Evolutionary conservation across 345 rosid species (phyloP), one percentile per base, ranked within the genome.

Genomic region (Citrus hindsii): DNA sequence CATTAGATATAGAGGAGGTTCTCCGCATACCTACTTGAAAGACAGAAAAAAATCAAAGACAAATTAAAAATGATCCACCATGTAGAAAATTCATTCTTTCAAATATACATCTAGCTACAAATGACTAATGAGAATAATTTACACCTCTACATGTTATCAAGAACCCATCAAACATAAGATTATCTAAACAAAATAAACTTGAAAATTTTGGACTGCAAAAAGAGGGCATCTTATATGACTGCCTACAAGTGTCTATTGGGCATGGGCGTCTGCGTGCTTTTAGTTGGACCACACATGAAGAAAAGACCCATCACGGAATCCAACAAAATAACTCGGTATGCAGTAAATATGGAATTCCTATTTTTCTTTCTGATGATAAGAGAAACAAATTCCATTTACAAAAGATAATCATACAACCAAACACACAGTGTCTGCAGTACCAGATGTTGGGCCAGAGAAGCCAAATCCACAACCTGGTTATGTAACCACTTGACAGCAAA

Each of bases 1-100:
- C 92, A 84, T 88, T 86, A 59, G 96, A 87, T 32, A 92, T 58
- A 78, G 95, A 86, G 55, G 97, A 79, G 48, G 90, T 84, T 89
- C 91, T 90, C 71, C 92, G 85, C 53, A 77, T 74, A 78, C 97
- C 98, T 94, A 81, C 6, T 62, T 82, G 51, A 75, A 74, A 73
- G 70, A 75, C 73, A 56, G 35, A 71, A 68, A 68, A 9, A 67
- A 72, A 18, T 33, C 28, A 33, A 67, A n/a, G 21, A 62, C 62
- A 53, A 56, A 60, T 64, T 61, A 53, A 69, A 58, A 58, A 63
- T 7, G 14, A 33, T 51, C 68, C 24, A 22, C 24, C 27, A 66
- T 9, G 12, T 9, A 35, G 69, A 37, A 3, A 21, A 42, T 66
- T 35, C 24, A 27, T 16, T 51, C n/a, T 51, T 12, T 70, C 74